These are phyloP conservation scores for Taphrina wiesneri DNA, from an alignment of 1,139 yeast species.

Conservation along the genomic window DNA sequence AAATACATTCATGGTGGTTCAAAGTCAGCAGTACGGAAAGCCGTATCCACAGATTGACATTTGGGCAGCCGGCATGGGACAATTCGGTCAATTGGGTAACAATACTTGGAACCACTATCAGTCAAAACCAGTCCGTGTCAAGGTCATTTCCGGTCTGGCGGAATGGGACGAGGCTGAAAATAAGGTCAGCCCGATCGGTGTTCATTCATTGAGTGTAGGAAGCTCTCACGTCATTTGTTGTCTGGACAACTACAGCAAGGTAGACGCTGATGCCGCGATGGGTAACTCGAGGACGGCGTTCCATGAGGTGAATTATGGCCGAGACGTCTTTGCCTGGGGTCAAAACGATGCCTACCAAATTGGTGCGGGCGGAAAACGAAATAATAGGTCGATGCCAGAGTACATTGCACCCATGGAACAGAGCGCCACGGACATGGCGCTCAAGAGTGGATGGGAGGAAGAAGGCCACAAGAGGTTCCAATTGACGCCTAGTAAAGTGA, in stretches of 20 bases:
- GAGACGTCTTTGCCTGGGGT: conserved; percentile 78
- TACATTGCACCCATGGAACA: conserved; percentile 32
- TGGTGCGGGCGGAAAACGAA: conserved; percentile 70
- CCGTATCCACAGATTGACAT: conserved; percentile 37
- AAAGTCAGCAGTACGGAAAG: conserved; percentile 39
- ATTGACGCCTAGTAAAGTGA: conserved; percentile 27
- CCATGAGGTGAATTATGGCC: conserved; percentile 37
- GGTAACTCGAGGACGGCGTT: conserved; percentile 20
- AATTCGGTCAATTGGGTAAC: conserved; percentile 84
- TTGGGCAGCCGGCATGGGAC: conserved; percentile 75
- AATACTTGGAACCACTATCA: conserved; percentile 75
- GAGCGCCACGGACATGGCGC: conserved; percentile 20
- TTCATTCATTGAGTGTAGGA: conserved; percentile 50
- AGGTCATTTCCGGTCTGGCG: conserved; percentile 50
- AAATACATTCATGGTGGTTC: conserved; percentile 55
- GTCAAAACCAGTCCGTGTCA: conserved; percentile 63
- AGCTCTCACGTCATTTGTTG: conserved; percentile 65
- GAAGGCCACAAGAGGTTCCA: conserved; percentile 34
- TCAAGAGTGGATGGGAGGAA: conserved; percentile 33
- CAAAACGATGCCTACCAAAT: conserved; percentile 78
- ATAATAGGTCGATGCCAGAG: conserved; percentile 47
- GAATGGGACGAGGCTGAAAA: conserved; percentile 53
- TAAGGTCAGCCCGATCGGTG: conserved; percentile 36
- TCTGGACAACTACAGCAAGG: conserved; percentile 52
- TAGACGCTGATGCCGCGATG: conserved; percentile 35